A percentile compares a stretch with the other conserved stretches of the same genome.
Conservation (phyloP, 177 flowering plant species). For the Vitis hybrid region DNA sequence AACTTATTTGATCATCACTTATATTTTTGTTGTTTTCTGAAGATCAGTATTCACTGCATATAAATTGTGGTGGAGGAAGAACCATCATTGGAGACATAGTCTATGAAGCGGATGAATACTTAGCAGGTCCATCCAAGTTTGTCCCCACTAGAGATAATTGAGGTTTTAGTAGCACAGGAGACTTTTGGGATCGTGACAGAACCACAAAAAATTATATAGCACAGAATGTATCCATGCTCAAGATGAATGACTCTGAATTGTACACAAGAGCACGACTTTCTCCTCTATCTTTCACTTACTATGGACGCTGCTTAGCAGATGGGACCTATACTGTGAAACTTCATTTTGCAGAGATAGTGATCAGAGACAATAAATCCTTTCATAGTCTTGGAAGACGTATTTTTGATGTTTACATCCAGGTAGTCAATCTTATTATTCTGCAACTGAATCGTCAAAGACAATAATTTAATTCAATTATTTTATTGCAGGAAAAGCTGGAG, state of each 20-base stretch:
- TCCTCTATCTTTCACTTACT: constrained; percentile 10
- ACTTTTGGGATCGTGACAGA: neutral
- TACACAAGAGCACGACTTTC: constrained; percentile 7
- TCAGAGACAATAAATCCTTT: constrained; percentile 7
- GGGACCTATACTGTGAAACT: constrained; percentile 8
- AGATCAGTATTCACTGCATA: no score
- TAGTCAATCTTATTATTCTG: neutral
- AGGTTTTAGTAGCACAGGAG: constrained; percentile 10
- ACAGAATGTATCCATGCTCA: neutral
- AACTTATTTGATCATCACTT: no score
- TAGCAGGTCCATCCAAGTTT: constrained; percentile 2
- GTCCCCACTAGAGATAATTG: neutral
- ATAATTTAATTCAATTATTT: no score
- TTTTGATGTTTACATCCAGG: constrained; percentile 8
- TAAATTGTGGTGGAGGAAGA: no score
- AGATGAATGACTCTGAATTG: neutral
- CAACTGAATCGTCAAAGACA: neutral
- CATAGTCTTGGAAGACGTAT: constrained; percentile 4
- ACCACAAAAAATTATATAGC: neutral
- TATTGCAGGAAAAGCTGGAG: no score
- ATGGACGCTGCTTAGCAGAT: constrained; percentile 6
- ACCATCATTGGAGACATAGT: no score
- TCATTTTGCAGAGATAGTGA: constrained; percentile 7
- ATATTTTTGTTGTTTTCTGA: no score
- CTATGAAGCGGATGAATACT: no score